Conservation (phyloP, 2,329 filamentous ascomycete genomes). For the Sordariomycetes sp. region DNA sequence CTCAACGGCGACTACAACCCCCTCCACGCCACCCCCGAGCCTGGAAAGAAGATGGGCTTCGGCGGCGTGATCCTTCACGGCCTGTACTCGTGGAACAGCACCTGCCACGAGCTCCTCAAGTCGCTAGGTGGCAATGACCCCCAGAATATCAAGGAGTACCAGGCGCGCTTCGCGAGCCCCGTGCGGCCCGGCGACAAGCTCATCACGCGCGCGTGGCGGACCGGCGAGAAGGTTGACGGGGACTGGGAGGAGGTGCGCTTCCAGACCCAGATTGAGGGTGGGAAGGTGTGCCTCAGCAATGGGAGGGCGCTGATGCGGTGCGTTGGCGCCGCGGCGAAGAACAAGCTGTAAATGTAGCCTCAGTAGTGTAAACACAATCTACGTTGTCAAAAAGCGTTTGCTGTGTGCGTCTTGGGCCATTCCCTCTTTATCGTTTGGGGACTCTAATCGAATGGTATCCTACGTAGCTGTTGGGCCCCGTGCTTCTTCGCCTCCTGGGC, state of each 20-base stretch:
- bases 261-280: constrained; percentile 63
- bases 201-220: constrained; percentile 71
- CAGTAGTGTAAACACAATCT: not conserved
- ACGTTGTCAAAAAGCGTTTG: not conserved
- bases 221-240: constrained; percentile 49
- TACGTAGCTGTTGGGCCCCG: constrained; percentile 50
- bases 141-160: constrained; percentile 76
- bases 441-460: constrained; percentile 71
- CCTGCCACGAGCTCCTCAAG: constrained; percentile 63
- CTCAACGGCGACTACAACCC: constrained; percentile 94
- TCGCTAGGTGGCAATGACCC: constrained; percentile 67
- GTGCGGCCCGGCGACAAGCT: constrained; percentile 78
- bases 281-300: constrained; percentile 81
- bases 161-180: constrained; percentile 76
- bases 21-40: constrained; percentile 77
- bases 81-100: constrained; percentile 76
- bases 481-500: constrained; percentile 79
- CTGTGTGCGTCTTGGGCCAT: not conserved
- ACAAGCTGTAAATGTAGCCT: constrained; percentile 29
- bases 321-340: constrained; percentile 37
- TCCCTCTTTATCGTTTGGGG: not conserved
- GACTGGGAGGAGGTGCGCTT: constrained; percentile 78
- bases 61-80: constrained; percentile 85
- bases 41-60: constrained; percentile 82
- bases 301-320: constrained; percentile 69